These are phyloP conservation scores for Osmanthus fragrans DNA, from an alignment of 257 asterid species.

Conservation along the genomic window DNA sequence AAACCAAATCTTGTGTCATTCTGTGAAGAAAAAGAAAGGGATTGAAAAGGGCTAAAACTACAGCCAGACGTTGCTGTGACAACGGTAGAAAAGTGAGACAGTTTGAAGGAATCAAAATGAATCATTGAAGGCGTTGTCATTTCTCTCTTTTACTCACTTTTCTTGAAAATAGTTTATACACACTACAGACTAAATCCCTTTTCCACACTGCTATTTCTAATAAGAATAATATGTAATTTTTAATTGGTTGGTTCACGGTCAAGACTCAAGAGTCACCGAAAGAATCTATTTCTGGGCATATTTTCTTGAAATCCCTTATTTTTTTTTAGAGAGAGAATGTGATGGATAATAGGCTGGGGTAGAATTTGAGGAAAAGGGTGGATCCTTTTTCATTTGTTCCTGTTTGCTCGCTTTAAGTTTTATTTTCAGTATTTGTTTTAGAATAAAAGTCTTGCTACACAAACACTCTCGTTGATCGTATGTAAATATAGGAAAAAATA, in stretches of 20 bases:
- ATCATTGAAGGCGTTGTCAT: slow-evolving; percentile 46
- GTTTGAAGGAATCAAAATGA: slow-evolving; percentile 40
- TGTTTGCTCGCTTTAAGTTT: not conserved
- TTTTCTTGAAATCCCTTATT: not conserved
- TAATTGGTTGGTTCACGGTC: slow-evolving; percentile 1
- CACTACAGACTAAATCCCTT: not conserved
- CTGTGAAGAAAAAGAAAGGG: slow-evolving; percentile 26
- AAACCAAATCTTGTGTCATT: slow-evolving; percentile 32
- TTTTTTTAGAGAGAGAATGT: not conserved
- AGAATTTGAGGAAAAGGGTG: slow-evolving; percentile 29
- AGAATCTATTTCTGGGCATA: not conserved
- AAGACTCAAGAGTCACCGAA: not conserved
- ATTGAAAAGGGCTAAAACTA: slow-evolving; percentile 27
- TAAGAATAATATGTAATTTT: not conserved
- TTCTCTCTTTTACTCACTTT: slow-evolving; percentile 17
- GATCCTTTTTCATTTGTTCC: slow-evolving; percentile 7
- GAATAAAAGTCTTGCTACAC: no score
- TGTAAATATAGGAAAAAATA: no score
- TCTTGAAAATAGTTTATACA: not conserved
- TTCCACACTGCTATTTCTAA: not conserved
- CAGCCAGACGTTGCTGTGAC: slow-evolving; percentile 24
- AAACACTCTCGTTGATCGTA: no score
- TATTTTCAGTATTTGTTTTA: no score
- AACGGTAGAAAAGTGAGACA: slow-evolving; percentile 30
- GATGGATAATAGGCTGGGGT: not conserved